Base-by-base conservation (phyloP, 805 yeast genomes). In the Ogataea neopini region DNA sequence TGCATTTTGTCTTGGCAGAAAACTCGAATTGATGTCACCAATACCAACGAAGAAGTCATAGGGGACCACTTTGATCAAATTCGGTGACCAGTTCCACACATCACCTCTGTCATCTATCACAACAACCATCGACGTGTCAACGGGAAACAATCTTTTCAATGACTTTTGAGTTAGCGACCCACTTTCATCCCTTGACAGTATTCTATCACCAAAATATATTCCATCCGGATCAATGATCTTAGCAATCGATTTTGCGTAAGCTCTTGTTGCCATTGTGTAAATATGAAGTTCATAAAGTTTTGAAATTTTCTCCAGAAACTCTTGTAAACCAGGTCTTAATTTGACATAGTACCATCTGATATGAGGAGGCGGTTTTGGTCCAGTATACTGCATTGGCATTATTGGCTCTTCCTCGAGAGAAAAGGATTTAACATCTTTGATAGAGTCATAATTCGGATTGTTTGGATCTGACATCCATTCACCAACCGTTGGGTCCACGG, bases 61-160 rank as follows among this genome's bases (percentile, higher is more conserved):
- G 0, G 99, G 99, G 1, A 90, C 86, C 4, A 92, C 98, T 67
- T 92, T 88, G 49, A 94, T 81, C 57, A 94, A 71, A 62, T 94
- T 91, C 10, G 86, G 83, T 56, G 89, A 87, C 99, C 99, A 94
- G 61, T 87, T 88, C 99, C 99, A 94, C 17, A 94, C 99, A 66
- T 94, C 99, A 2, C 97, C 99, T 63, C 99, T 79, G 66, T 94
- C 99, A 66, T 94, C 99, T 50, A 94, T 94, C 39, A 94, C 84
- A 2, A 88, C 94, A 26, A 94, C 99, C 96, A 94, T 86, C 14
- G 96, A 85, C 19, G 96, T 96, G 56, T 92, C 96, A 2, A 92
- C 96, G 0, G 99, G 99, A 59, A 94, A 94, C 46, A 94, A 73
- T 52, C 98, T 74, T 60, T 86, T 84, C 50, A 94, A 72, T 30